Conservation (phyloP, 1,284 basidiomycete genomes). For the Pseudozyma hubeiensis region DNA sequence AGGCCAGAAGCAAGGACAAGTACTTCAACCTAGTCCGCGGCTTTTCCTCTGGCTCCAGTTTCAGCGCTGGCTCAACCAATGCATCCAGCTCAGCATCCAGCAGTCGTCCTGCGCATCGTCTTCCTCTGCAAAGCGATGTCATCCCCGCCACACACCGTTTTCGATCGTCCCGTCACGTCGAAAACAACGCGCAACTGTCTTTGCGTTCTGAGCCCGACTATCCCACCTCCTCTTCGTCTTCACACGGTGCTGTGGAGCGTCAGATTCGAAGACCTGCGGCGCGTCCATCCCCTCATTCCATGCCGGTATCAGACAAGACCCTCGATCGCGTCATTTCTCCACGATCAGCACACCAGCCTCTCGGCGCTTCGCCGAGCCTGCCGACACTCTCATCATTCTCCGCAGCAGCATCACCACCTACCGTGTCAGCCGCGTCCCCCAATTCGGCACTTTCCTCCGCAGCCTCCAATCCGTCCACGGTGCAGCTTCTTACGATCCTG, state of each 20-base stretch:
- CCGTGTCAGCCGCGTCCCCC: conserved; percentile 14
- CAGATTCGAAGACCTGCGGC: conserved; percentile 29
- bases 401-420: conserved; percentile 16
- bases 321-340: conserved; percentile 30
- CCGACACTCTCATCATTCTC: conserved; percentile 17
- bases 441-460: conserved; percentile 19
- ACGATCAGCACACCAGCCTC: conserved; percentile 12
- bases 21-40: conserved; percentile 57
- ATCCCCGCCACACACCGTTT: conserved; percentile 23
- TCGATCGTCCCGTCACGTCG: conserved; percentile 22
- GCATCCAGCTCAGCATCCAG: conserved; percentile 8
- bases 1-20: conserved; percentile 57
- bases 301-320: conserved; percentile 10
- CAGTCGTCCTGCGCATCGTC: conserved; percentile 12
- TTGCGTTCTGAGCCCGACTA: conserved; percentile 49
- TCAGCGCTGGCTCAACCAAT: conserved; percentile 23
- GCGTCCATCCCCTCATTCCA: conserved; percentile 13
- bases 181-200: conserved; percentile 22
- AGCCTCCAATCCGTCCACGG: conserved; percentile 34
- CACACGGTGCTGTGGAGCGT: conserved; percentile 18
- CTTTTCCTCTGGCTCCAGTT: conserved; percentile 35
- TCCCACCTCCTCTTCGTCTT: conserved; percentile 29
- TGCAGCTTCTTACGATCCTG: conserved; percentile 42
- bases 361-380: conserved; percentile 18
- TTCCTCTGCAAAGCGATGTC: conserved; percentile 3